phyloP scores from a whole-genome alignment of 352 stramenopile species.

The Pythium brassicae region DNA sequence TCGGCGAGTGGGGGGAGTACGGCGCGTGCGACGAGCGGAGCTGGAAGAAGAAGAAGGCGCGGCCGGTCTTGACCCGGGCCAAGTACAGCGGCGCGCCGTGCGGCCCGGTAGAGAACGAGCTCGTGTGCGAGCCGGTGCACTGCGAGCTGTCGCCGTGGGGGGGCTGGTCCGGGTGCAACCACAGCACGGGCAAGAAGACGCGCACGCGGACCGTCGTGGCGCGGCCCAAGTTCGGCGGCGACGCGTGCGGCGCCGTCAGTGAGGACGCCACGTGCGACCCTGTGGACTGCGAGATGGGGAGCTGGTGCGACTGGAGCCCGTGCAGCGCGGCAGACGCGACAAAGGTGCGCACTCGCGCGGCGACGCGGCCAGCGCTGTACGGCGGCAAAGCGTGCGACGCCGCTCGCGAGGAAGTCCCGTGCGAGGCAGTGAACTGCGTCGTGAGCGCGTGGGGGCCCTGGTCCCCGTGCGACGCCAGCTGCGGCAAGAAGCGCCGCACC shows the following conservation, averaged over 20 bases:
- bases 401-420: slow-evolving; percentile 31
- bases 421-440: slow-evolving; percentile 40
- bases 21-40: slow-evolving; percentile 31
- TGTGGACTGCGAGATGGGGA: slow-evolving; percentile 35
- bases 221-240: slow-evolving; percentile 30
- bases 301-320: slow-evolving; percentile 28
- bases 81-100: slow-evolving; percentile 39
- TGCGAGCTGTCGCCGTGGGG: slow-evolving; percentile 37
- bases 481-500: slow-evolving; percentile 35
- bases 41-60: slow-evolving; percentile 45
- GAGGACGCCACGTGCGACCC: slow-evolving; percentile 34
- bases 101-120: slow-evolving; percentile 35
- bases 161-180: slow-evolving; percentile 29
- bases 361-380: slow-evolving; percentile 29
- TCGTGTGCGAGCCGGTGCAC: slow-evolving; percentile 45
- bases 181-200: slow-evolving; percentile 30
- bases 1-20: slow-evolving; percentile 40
- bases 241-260: slow-evolving; percentile 19
- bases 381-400: slow-evolving; percentile 25
- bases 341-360: slow-evolving; percentile 25
- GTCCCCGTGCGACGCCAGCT: slow-evolving; percentile 31
- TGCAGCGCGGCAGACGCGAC: slow-evolving; percentile 24
- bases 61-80: slow-evolving; percentile 21
- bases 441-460: slow-evolving; percentile 40
- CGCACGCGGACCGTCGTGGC: slow-evolving; percentile 21